A percentile compares a stretch with the other conserved stretches of the same genome.
Evolutionary conservation across 768 basidiomycete genomes (phyloP).

Genomic region (Solioccasus polychromus): DNA sequence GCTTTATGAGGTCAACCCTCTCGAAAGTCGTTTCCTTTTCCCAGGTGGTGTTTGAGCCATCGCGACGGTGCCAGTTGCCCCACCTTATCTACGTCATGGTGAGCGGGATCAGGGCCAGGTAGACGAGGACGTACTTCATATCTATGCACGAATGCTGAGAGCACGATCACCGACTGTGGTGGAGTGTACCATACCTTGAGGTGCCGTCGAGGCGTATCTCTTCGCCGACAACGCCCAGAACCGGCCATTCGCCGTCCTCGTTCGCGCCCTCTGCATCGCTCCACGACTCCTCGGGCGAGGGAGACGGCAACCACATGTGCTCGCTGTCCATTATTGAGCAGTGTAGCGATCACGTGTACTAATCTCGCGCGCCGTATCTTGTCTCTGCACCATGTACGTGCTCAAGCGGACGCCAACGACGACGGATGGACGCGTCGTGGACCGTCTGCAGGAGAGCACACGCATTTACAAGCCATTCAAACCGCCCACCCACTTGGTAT

Average conservation of each 20-base stretch:
- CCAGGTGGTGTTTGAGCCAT: constrained; percentile 60
- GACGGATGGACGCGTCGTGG: constrained; percentile 62
- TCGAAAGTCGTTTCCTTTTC: constrained; percentile 26
- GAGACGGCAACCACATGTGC: constrained; percentile 28
- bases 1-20: constrained; percentile 14
- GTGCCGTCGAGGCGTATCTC: constrained; percentile 31
- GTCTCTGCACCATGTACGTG: constrained; percentile 41
- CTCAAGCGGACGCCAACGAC: constrained; percentile 68
- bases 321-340: background rate
- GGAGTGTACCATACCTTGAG: constrained; percentile 16
- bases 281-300: constrained; percentile 30
- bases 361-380: constrained; percentile 6
- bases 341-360: constrained; percentile 24
- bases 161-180: background rate
- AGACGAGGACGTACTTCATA: constrained; percentile 27
- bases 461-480: constrained; percentile 83
- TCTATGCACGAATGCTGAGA: constrained; percentile 18
- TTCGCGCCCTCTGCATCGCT: constrained; percentile 32
- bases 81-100: constrained; percentile 44
- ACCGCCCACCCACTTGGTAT: constrained; percentile 50
- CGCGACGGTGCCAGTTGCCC: constrained; percentile 48
- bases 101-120: background rate
- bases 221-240: constrained; percentile 29
- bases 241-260: constrained; percentile 31
- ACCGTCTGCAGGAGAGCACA: constrained; percentile 67